phyloP scores from a whole-genome alignment of 2,329 filamentous ascomycete genomes.

The Diaporthe vexans region DNA sequence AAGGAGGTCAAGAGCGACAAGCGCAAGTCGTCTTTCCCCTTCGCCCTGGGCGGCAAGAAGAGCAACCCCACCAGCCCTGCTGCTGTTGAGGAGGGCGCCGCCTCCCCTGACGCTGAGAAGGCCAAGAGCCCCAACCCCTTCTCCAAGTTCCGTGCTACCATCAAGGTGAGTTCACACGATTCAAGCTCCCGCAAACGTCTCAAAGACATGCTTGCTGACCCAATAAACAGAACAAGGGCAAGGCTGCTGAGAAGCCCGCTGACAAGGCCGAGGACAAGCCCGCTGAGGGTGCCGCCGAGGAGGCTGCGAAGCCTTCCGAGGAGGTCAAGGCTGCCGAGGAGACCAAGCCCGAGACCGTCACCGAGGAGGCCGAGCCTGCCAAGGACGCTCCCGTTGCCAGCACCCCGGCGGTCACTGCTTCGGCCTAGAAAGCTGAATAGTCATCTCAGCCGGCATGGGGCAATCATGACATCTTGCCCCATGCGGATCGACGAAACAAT shows the following conservation, averaged over 20 bases:
- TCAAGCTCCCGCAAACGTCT: neutral
- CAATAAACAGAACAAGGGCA: slow-evolving; percentile 50
- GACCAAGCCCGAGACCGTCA: slow-evolving; percentile 51
- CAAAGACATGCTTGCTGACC: slow-evolving; percentile 14
- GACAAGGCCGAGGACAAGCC: slow-evolving; percentile 60
- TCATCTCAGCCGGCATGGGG: slow-evolving; percentile 43
- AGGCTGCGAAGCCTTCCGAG: slow-evolving; percentile 46
- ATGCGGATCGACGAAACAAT: slow-evolving; percentile 42
- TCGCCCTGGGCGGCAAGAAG: slow-evolving; percentile 85
- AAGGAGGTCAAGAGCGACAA: slow-evolving; percentile 80
- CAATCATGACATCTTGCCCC: slow-evolving; percentile 43
- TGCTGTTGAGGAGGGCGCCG: slow-evolving; percentile 65
- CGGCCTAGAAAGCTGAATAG: slow-evolving; percentile 58
- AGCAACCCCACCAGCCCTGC: slow-evolving; percentile 66
- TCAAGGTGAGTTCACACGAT: slow-evolving; percentile 53
- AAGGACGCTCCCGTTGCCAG: slow-evolving; percentile 56
- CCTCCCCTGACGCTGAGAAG: slow-evolving; percentile 62
- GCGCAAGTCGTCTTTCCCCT: slow-evolving; percentile 83
- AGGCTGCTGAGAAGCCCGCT: slow-evolving; percentile 55
- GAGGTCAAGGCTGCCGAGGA: slow-evolving; percentile 52
- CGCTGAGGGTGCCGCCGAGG: slow-evolving; percentile 50
- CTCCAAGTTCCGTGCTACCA: slow-evolving; percentile 72
- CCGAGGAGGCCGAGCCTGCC: slow-evolving; percentile 49
- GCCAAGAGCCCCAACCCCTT: slow-evolving; percentile 66
- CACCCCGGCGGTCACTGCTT: slow-evolving; percentile 64